phyloP scores from a whole-genome alignment of 2,329 filamentous ascomycete genomes.

The Aspergillus aculeatus region DNA sequence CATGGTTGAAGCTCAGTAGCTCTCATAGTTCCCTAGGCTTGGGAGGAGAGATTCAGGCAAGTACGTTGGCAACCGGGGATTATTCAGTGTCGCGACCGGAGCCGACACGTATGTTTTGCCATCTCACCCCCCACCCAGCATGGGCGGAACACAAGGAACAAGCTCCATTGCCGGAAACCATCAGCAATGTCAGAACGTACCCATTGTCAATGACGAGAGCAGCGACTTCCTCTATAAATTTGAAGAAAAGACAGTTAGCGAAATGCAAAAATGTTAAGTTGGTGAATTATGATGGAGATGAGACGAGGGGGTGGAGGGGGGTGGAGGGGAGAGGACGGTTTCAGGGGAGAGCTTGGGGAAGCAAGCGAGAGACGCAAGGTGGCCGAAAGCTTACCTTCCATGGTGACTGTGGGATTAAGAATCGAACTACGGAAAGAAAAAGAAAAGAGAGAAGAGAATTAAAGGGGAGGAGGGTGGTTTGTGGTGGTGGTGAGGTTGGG shows the following conservation, averaged over 20 bases:
- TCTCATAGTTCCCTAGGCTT: neutral
- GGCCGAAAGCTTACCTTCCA: conserved; percentile 62
- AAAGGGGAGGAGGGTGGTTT: conserved; percentile 28
- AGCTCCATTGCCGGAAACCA: conserved; percentile 14
- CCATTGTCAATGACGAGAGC: conserved; percentile 99
- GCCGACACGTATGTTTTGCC: conserved; percentile 10
- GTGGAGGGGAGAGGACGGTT: neutral
- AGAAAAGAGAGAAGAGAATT: conserved; percentile 23
- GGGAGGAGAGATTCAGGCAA: neutral
- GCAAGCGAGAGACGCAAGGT: conserved; percentile 26
- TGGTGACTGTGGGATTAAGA: conserved; percentile 47
- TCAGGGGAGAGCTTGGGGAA: conserved; percentile 13
- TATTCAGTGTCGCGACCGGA: conserved; percentile 12
- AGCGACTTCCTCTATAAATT: conserved; percentile 90
- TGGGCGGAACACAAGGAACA: conserved; percentile 9
- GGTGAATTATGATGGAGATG: conserved; percentile 10
- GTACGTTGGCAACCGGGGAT: neutral
- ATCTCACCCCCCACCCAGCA: neutral
- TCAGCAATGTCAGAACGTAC: conserved; percentile 63
- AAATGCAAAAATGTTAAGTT: conserved; percentile 11
- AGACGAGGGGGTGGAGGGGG: neutral
- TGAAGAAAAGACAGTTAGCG: conserved; percentile 39
- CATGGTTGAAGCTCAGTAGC: neutral
- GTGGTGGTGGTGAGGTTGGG: conserved; percentile 29
- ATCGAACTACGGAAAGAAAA: conserved; percentile 35